Base-by-base conservation (phyloP, 805 yeast species). In the Metschnikowia lochheadii region DNA sequence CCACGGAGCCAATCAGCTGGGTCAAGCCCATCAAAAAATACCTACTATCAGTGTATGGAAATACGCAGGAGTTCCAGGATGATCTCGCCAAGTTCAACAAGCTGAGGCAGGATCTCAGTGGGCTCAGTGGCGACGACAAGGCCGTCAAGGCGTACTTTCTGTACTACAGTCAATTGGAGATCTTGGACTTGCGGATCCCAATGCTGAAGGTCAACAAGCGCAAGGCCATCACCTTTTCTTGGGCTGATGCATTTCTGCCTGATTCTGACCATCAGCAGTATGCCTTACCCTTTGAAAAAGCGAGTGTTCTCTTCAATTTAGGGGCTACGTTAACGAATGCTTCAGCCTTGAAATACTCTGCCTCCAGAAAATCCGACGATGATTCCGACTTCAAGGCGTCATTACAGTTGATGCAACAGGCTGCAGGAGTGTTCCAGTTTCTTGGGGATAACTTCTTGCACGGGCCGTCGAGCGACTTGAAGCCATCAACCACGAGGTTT, bases 201-300 rank as follows among this genome's bases (percentile, higher is more conserved):
- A 76, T 83, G 51, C 75, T 74, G 47, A 70, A 77, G n/a, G 76
- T 84, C 51, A 65, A 68, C 54, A 66, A 61, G 45, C 63, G 59
- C 50, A 70, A 66, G 49, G 74, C 76, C 50, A 63, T 85, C 10
- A 76, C 78, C 49, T 92, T 91, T 64, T 76, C 81, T 0, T 92
- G 98, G 98, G 69, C 70, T 56, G 96, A 91, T 63, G 85, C 94
- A 5, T 87, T 83, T 61, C 69, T 70, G 6, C 60, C 65, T 6
- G 52, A 68, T 0, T 67, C 73, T 1, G 68, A 75, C 13, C 78
- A 78, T 52, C 73, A 85, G n/a, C 97, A 91, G 63, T 80, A 79
- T 59, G 85, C 96, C 0, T 61, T 88, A 40, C 89, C 96, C 0
- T 90, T 88, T 63, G 99, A 92, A 62, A 92, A 92, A 68, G 96